Evolutionary conservation across 306 rosid genomes (phyloP), one percentile per base, ranked within the genome.

Genomic region (Cicer judaicum): DNA sequence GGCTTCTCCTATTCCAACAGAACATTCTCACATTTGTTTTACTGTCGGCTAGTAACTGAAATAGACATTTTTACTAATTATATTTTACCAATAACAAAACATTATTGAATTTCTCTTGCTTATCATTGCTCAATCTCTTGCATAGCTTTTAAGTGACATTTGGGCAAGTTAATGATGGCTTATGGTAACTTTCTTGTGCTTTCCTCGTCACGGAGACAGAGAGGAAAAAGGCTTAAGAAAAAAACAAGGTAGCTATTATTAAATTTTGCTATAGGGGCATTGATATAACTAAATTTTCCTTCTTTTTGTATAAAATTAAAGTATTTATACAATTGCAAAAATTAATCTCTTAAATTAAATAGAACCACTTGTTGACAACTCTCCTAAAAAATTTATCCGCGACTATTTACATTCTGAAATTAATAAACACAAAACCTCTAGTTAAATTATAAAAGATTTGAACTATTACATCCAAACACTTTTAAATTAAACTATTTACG

Each of bases 141-240:
- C 18, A 18, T 8, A 61, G 49, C 68, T 59, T 60, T 24, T 52
- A 60, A 29, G 60, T 73, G 60, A 73, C 54, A 39, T 49, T 64
- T 7, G 72, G 44, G 24, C 44, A 48, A 8, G 0, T 39, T 38
- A 48, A 46, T 44, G 47, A 43, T 21, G 34, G 46, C 18, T 18
- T 41, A 11, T 40, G 41, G 39, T 14, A 19, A 42, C 12, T 46
- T 19, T 15, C 14, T 21, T 5, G 39, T 49, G 61, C 29, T 29
- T 6, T 48, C 14, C 62, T 50, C 29, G 8, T 68, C 44, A 68
- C 43, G 8, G 0, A 29, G 13, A 47, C 44, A 63, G 10, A 56
- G 39, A 56, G 14, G 40, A 6, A 66, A 5, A 50, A 50, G 18
- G 15, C 55, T n/a, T 50, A 5, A 5, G 15, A 50, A 50, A 50